Base-by-base conservation (phyloP, 805 yeast species). In the Saitoella complicata region DNA sequence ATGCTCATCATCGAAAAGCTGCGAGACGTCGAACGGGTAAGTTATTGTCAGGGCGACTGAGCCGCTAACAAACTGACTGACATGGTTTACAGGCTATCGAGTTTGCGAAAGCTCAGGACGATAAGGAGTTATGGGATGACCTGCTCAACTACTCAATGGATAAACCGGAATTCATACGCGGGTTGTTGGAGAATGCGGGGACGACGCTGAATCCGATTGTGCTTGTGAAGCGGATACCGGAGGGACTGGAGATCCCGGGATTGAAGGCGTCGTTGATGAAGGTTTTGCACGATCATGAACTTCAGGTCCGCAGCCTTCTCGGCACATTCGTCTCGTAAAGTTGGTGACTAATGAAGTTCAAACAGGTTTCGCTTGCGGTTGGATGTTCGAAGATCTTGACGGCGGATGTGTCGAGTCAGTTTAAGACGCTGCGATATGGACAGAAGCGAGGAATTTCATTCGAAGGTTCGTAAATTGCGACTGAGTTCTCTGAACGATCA, bases 51-150 rank as follows among this genome's bases (percentile, higher is more conserved):
- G n/a, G n/a, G n/a, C n/a, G n/a, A n/a, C n/a, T n/a, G n/a, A n/a
- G n/a, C n/a, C n/a, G n/a, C n/a, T n/a, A n/a, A 21, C 21, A 21
- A 21, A 21, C 21, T 21, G 21, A n/a, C 21, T 21, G 21, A 21
- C 21, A 21, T 21, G 21, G 21, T 21, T 21, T 21, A 21, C 21
- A 21, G 21, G 97, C 97, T 0, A 80, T 91, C 29, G 70, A 69
- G 11, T 91, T 86, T 67, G 91, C 87, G 1, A 71, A 68, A 42
- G 69, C 69, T 7, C 69, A 73, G 47, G 75, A 76, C 42, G 93
- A 85, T 53, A 60, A 66, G 21, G 93, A 83, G n/a, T 63, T 85
- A 7, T 86, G 95, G 94, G 76, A 76, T 38, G 75, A 76, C 40
- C 66, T 88, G 49, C 62, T 88, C 7, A 76, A 74, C 13, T 75